phyloP scores from a whole-genome alignment of 73 alveolate species.

The Tetrahymena malaccensis region DNA sequence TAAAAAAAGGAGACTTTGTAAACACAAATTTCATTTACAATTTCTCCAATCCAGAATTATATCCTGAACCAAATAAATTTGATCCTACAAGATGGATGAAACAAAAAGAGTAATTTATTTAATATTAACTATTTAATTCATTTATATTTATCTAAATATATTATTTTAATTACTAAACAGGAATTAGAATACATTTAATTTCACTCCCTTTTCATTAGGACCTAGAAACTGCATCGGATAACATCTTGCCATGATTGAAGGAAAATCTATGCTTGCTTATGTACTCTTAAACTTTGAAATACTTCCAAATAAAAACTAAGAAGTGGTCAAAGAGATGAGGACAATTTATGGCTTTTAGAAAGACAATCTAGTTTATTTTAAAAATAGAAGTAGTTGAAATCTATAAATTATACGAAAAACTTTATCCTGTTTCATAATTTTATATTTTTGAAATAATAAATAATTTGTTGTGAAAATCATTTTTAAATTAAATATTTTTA shows the following conservation, averaged over 20 bases:
- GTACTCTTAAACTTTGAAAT: constrained; percentile 1
- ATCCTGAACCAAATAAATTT: constrained; percentile 4
- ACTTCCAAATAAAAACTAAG: neutral
- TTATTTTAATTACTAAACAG: neutral
- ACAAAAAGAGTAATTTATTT: neutral
- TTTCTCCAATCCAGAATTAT: neutral
- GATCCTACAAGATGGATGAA: constrained; percentile 34
- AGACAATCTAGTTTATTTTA: neutral
- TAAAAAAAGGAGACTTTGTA: neutral
- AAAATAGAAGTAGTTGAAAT: neutral
- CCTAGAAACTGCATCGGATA: constrained; percentile 24
- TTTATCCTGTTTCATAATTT: too few species aligned
- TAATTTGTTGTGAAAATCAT: too few species aligned
- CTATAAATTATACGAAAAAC: too few species aligned
- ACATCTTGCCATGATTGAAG: constrained; percentile 24
- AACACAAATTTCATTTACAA: neutral
- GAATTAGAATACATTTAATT: neutral
- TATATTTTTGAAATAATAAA: too few species aligned
- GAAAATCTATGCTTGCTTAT: constrained; percentile 6
- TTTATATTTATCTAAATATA: neutral
- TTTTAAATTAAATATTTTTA: too few species aligned
- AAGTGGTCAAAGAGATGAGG: neutral
- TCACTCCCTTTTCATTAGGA: constrained; percentile 15
- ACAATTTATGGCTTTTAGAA: neutral
- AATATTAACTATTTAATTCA: neutral